phyloP scores from a whole-genome alignment of 2,329 filamentous ascomycete species.

The Nigrospora osmanthi region DNA sequence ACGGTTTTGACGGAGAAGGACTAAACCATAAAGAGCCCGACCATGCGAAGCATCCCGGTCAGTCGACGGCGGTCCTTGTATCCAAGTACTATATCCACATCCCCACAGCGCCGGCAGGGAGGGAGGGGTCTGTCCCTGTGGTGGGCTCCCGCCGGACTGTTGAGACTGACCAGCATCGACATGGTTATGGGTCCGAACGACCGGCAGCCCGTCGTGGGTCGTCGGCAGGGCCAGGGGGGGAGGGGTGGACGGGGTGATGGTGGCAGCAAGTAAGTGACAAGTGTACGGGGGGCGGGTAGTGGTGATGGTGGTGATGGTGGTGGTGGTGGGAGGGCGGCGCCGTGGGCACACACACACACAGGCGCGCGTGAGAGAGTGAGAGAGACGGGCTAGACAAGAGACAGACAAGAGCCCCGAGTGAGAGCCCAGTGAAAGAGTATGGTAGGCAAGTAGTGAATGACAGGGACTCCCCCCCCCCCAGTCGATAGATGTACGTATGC shows the following conservation, averaged over 20 bases:
- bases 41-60: conserved; percentile 24
- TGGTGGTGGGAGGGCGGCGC: background rate
- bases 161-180: conserved; percentile 16
- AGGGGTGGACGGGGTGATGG: too few relatives aligned
- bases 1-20: conserved; percentile 23
- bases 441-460: too few relatives aligned
- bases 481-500: too few relatives aligned
- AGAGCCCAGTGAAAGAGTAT: background rate
- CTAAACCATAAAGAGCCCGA: conserved; percentile 30
- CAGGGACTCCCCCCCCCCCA: too few relatives aligned
- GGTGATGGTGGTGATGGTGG: too few relatives aligned
- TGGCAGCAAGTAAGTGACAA: too few relatives aligned
- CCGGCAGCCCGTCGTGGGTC: background rate
- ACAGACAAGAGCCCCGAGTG: too few relatives aligned
- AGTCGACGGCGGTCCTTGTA: background rate
- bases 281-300: too few relatives aligned
- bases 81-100: background rate
- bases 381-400: too few relatives aligned
- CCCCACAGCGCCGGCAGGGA: background rate
- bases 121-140: background rate
- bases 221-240: background rate
- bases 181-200: conserved; percentile 22
- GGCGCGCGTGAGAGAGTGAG: too few relatives aligned
- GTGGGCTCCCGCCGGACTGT: conserved; percentile 8
- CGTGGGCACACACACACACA: too few relatives aligned